A percentile compares a stretch with the other conserved stretches of the same genome.
These are phyloP conservation scores for Geotrichum aggregatum DNA, from an alignment of 1,139 yeast genomes.

Conservation along the genomic window DNA sequence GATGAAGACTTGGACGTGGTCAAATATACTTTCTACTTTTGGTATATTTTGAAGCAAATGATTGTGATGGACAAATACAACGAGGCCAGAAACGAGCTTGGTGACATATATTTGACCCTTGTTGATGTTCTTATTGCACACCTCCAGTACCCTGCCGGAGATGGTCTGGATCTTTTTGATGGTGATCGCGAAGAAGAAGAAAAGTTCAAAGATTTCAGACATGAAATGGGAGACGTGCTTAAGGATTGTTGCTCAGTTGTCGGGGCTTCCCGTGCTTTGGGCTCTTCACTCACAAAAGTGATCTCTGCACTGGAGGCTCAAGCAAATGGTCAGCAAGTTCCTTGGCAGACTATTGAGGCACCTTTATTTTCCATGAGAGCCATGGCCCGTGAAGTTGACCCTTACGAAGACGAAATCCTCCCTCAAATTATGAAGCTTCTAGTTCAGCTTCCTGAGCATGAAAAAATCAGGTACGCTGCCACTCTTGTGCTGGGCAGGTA, in stretches of 20 bases:
- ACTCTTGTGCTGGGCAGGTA: constrained; percentile 90
- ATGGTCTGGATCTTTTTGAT: constrained; percentile 45
- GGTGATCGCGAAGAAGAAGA: constrained; percentile 82
- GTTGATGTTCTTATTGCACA: constrained; percentile 66
- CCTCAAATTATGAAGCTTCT: constrained; percentile 75
- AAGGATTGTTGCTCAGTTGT: constrained; percentile 91
- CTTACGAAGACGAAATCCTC: constrained; percentile 60
- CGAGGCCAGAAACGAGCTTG: constrained; percentile 53
- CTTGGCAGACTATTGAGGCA: constrained; percentile 89
- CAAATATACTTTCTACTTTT: constrained; percentile 84
- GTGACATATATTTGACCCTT: constrained; percentile 60
- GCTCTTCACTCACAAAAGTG: constrained; percentile 55
- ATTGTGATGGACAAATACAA: constrained; percentile 60
- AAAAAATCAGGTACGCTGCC: constrained; percentile 85
- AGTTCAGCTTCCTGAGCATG: constrained; percentile 75
- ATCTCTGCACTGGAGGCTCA: constrained; percentile 42
- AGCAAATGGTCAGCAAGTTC: constrained; percentile 32
- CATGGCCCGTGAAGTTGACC: constrained; percentile 87
- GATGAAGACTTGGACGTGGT: constrained; percentile 85
- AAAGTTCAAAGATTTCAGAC: constrained; percentile 86
- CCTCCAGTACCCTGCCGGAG: constrained; percentile 65
- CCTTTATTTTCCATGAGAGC: constrained; percentile 85
- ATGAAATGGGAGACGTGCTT: constrained; percentile 93
- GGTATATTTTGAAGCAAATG: constrained; percentile 80
- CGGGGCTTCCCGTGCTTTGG: constrained; percentile 68